Conservation (phyloP, 2,329 filamentous ascomycete species). For the Dissoconium aciculare region DNA sequence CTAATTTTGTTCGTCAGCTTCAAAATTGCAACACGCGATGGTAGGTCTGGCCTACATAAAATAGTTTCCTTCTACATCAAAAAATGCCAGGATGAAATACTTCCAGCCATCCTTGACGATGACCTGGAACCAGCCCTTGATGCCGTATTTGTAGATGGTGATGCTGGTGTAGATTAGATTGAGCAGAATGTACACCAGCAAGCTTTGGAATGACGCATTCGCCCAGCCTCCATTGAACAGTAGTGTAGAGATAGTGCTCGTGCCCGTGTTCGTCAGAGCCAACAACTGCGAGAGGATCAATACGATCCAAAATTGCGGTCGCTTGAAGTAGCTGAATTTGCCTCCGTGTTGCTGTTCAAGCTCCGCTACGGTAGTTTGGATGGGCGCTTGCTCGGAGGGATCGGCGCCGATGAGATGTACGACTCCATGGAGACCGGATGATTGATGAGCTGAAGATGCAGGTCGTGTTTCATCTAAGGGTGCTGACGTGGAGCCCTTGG, state of each 20-base stretch:
- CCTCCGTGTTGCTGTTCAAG: slow-evolving; percentile 31
- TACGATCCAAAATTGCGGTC: slow-evolving; percentile 76
- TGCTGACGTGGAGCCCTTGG: slow-evolving; percentile 15
- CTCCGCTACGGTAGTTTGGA: slow-evolving; percentile 26
- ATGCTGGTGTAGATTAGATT: slow-evolving; percentile 66
- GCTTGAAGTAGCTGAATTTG: slow-evolving; percentile 58
- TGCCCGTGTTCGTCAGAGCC: slow-evolving; percentile 77
- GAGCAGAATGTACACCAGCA: slow-evolving; percentile 87
- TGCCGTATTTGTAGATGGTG: slow-evolving; percentile 66
- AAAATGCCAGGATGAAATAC: slow-evolving; percentile 81
- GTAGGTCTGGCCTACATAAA: too few species aligned
- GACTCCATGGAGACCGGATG: slow-evolving; percentile 20
- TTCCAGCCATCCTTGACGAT: slow-evolving; percentile 68
- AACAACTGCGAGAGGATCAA: slow-evolving; percentile 62
- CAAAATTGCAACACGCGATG: too few species aligned
- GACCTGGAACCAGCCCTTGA: slow-evolving; percentile 51
- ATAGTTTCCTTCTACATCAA: slow-evolving; percentile 95
- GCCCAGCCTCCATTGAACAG: slow-evolving; percentile 52
- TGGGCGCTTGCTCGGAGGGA: slow-evolving; percentile 14
- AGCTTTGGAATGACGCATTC: slow-evolving; percentile 87
- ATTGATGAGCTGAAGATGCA: background rate
- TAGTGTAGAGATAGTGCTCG: slow-evolving; percentile 77
- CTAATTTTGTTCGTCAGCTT: too few species aligned
- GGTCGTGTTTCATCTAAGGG: background rate
- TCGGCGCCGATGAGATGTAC: slow-evolving; percentile 23